Base-by-base conservation (phyloP, 1,284 basidiomycete species). In the Papiliotrema laurentii region DNA sequence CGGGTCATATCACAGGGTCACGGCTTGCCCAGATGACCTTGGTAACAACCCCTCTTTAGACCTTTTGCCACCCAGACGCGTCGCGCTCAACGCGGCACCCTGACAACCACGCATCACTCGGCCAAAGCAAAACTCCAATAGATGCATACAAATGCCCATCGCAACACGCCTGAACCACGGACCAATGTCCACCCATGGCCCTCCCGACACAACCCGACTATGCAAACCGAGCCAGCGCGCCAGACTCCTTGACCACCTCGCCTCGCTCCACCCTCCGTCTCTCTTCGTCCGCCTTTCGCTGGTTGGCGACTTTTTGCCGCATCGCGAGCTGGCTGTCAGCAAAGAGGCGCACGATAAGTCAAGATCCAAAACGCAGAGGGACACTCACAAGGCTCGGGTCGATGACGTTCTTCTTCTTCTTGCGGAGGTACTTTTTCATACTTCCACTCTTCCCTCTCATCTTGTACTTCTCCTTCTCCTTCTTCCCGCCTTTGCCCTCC, bases 361-460 rank as follows among this genome's bases (percentile, higher is more conserved):
- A 16, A 45, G 18, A 22, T 14, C 16, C 11, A 11, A 18, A 18
- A 39, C 3, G 18, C n/a, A n/a, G n/a, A n/a, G n/a, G n/a, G n/a
- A n/a, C n/a, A 79, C 84, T 63, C 62, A 93, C 89, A 48, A 86
- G 82, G 42, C 83, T 80, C 24, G 89, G 87, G 69, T 94, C 90
- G 56, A 96, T 81, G 48, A 96, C 87, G 63, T 96, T 94, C 78
- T 92, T 91, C 68, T 88, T 82, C 58, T 71, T 71, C 75, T 91
- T 91, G 58, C 86, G 80, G 51, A 94, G 71, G 62, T 65, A 85
- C 76, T 89, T 77, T 72, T 91, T 93, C 69, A 89, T 72, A 68
- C 82, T 87, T 77, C 87, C 89, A 33, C 83, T 83, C 68, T 85
- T 87, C 24, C 89, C 89, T 27, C 87, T 80, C 84, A 87, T 89